A percentile compares a stretch with the other conserved stretches of the same genome.
Evolutionary conservation across 2,329 filamentous ascomycete species (phyloP).

Genomic region (Chaetomiaceae sp.): DNA sequence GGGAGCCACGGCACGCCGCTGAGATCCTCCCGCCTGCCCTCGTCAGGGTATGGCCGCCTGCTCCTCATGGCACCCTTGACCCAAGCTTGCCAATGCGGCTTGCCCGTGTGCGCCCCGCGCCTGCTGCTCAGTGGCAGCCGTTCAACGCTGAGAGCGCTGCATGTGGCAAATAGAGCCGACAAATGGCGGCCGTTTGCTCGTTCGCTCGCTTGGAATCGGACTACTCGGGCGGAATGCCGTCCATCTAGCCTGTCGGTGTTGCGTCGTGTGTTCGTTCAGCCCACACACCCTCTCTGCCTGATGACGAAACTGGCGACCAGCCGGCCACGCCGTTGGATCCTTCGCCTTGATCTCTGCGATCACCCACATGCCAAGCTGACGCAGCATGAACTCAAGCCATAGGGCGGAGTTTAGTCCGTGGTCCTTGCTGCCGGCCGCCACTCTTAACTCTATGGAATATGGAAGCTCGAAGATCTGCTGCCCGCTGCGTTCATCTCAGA

Average conservation of each 20-base stretch:
- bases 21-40: conserved; percentile 6
- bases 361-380: too few relatives aligned
- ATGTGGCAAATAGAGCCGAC: conserved; percentile 14
- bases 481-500: too few relatives aligned
- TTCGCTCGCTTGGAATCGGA: too few relatives aligned
- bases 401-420: too few relatives aligned
- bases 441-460: too few relatives aligned
- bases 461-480: too few relatives aligned
- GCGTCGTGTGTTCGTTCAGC: not conserved
- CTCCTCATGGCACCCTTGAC: conserved; percentile 14
- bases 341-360: too few relatives aligned
- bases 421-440: too few relatives aligned
- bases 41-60: conserved; percentile 2
- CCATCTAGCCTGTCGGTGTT: not conserved
- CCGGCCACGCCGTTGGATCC: conserved; percentile 3
- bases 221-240: too few relatives aligned
- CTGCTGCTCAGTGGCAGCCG: conserved; percentile 6
- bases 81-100: not conserved
- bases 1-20: conserved; percentile 5
- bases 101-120: not conserved
- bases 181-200: conserved; percentile 2
- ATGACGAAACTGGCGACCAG: conserved; percentile 10
- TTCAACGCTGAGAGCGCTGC: not conserved
- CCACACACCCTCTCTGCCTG: conserved; percentile 1
- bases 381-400: too few relatives aligned